phyloP scores from a whole-genome alignment of 1,284 basidiomycete genomes.

The Earliella scabrosa region DNA sequence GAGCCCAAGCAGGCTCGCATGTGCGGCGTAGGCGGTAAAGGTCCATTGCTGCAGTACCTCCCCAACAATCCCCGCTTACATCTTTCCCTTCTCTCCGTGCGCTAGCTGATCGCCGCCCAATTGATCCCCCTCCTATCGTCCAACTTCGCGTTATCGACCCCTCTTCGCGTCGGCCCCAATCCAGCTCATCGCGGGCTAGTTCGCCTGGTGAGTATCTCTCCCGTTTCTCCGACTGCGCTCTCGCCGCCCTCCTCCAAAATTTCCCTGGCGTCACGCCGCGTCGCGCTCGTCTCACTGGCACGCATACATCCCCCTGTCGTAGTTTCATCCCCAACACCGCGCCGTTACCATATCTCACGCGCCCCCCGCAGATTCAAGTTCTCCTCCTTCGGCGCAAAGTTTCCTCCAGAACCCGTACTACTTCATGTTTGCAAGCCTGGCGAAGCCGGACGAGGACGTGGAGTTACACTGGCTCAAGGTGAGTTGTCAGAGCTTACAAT shows the following conservation, averaged over 20 bases:
- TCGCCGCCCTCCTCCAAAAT: background rate
- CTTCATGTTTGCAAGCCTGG: slow-evolving; percentile 91
- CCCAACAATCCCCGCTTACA: slow-evolving; percentile 18
- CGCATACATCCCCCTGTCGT: too few relatives aligned
- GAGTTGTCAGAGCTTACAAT: slow-evolving; percentile 15
- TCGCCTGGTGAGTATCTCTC: slow-evolving; percentile 31
- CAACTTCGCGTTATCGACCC: slow-evolving; percentile 88
- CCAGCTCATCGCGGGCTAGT: slow-evolving; percentile 31
- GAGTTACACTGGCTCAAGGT: slow-evolving; percentile 92
- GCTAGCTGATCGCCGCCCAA: slow-evolving; percentile 88
- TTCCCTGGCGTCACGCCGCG: too few relatives aligned
- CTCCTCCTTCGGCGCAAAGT: slow-evolving; percentile 40
- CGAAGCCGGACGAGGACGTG: slow-evolving; percentile 87
- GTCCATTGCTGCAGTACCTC: slow-evolving; percentile 37
- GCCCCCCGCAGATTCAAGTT: slow-evolving; percentile 17
- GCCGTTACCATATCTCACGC: too few relatives aligned
- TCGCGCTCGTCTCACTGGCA: too few relatives aligned
- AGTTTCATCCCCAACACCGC: too few relatives aligned
- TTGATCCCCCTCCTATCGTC: slow-evolving; percentile 97
- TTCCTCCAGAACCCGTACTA: slow-evolving; percentile 92
- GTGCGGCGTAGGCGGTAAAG: slow-evolving; percentile 91
- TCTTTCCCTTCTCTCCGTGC: slow-evolving; percentile 5
- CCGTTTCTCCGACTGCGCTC: slow-evolving; percentile 19
- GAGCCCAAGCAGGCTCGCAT: slow-evolving; percentile 92
- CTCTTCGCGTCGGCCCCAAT: slow-evolving; percentile 41